Evolutionary conservation across 2,329 filamentous ascomycete genomes (phyloP), one percentile per base, ranked within the genome.

Genomic region (Talaromyces sp.): DNA sequence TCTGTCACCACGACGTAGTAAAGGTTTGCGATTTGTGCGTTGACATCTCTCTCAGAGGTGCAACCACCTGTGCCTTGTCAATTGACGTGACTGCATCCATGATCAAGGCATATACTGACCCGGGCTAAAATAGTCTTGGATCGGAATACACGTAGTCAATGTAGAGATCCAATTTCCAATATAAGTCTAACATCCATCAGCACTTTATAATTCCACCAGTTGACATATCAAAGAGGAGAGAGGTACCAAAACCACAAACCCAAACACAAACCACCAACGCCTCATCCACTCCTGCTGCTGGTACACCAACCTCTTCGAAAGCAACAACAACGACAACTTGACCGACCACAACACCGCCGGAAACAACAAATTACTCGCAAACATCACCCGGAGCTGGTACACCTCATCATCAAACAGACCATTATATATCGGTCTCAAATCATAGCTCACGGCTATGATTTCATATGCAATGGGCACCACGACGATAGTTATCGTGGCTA

Each of bases 291-390:
- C 66, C 3, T 68, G 70, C 11, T 78, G 69, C 5, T 76, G 75
- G 13, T 66, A 66, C 61, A 80, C 65, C 25, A 80, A 66, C 22
- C 75, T 74, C 51, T 74, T 76, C 66, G 80, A 80, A 56, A 81
- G 72, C 8, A 74, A 70, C 58, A 81, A 70, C 49, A 81, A 69
- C 3, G 75, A 77, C 15, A 79, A 74, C 65, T 81, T 81, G 53
- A 79, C 75, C 29, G 76, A 70, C 77, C 77, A 80, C 10, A 81
- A 70, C 22, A 74, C 74, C 15, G 74, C 67, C 73, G 78, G 80
- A 61, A 79, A 75, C 19, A 77, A 70, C 43, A 79, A 72, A 6
- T 74, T 74, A n/a, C 74, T 75, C 10, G 74, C 72, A 66, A 79
- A 79, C 66, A 79, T 76, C 17, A 79, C 69, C 54, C 74, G 76